phyloP scores from a whole-genome alignment of 306 rosid species.

The Erythrophleum fordii region DNA sequence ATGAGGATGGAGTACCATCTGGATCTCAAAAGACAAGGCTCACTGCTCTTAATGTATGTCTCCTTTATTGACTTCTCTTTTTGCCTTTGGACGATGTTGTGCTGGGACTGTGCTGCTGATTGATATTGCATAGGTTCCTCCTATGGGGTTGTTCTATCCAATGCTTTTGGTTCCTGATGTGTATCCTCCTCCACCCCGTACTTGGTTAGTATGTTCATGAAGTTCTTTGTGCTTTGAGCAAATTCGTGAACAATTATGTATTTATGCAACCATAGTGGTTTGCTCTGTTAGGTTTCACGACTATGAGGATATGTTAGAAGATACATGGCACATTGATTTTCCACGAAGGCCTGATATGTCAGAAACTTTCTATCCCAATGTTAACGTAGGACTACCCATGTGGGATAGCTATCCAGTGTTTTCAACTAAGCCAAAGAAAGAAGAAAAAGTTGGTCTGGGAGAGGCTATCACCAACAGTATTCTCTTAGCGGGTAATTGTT shows the following conservation, averaged over 20 bases:
- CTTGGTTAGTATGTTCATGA: slow-evolving; percentile 63
- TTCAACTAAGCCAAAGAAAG: slow-evolving; percentile 80
- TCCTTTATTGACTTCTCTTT: slow-evolving; percentile 28
- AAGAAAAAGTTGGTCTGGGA: slow-evolving; percentile 92
- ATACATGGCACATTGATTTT: slow-evolving; percentile 84
- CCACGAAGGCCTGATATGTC: slow-evolving; percentile 79
- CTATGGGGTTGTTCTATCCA: slow-evolving; percentile 96
- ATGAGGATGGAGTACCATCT: slow-evolving; percentile 70
- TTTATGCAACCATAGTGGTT: slow-evolving; percentile 29
- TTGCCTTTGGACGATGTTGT: slow-evolving; percentile 32
- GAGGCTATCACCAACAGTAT: slow-evolving; percentile 91
- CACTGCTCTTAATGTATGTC: slow-evolving; percentile 78
- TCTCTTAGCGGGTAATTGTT: slow-evolving; percentile 76
- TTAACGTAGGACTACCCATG: slow-evolving; percentile 74
- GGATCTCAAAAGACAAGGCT: slow-evolving; percentile 91
- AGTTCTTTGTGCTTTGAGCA: slow-evolving; percentile 33
- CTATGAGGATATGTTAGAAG: slow-evolving; percentile 93
- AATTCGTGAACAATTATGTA: background rate
- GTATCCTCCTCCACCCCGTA: slow-evolving; percentile 95
- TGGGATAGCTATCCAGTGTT: slow-evolving; percentile 89
- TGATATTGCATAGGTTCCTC: slow-evolving; percentile 70
- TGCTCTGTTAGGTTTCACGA: slow-evolving; percentile 71
- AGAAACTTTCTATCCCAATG: slow-evolving; percentile 68
- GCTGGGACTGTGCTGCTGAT: slow-evolving; percentile 18
- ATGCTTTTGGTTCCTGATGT: slow-evolving; percentile 85